Conservation (phyloP, 116 monocot species). For the Iris pallida region DNA sequence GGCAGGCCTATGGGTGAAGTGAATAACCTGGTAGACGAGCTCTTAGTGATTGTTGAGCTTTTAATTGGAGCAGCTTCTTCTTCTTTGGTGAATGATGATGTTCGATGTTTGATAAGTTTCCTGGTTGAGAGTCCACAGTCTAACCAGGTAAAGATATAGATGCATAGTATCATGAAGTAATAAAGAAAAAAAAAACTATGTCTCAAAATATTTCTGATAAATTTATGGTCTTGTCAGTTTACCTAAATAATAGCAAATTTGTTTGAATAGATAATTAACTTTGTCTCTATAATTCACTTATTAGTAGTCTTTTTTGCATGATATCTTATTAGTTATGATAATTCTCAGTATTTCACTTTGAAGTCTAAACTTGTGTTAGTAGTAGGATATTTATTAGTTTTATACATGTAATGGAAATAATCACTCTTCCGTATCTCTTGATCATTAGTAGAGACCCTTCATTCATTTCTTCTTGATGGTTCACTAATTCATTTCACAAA, state of each 20-base stretch:
- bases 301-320: neutral
- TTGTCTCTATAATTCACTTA: neutral
- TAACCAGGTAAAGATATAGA: constrained; percentile 62
- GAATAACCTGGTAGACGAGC: constrained; percentile 92
- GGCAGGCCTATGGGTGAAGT: constrained; percentile 69
- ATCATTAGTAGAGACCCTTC: too few species aligned
- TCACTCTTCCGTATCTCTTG: too few species aligned
- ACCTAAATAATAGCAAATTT: neutral
- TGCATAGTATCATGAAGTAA: neutral
- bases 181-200: neutral
- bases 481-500: too few species aligned
- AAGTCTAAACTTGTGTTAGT: too few species aligned
- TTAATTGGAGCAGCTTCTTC: constrained; percentile 69
- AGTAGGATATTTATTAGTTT: too few species aligned
- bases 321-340: too few species aligned
- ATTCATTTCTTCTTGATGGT: too few species aligned
- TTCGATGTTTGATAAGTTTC: constrained; percentile 78
- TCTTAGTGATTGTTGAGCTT: constrained; percentile 91
- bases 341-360: too few species aligned
- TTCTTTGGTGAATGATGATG: constrained; percentile 63
- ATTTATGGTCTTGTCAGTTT: neutral
- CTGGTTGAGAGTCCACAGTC: constrained; percentile 86
- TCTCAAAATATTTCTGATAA: neutral
- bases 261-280: neutral
- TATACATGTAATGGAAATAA: too few species aligned